phyloP scores from a whole-genome alignment of 169 alveolate species.

The Perkinsus olseni region DNA sequence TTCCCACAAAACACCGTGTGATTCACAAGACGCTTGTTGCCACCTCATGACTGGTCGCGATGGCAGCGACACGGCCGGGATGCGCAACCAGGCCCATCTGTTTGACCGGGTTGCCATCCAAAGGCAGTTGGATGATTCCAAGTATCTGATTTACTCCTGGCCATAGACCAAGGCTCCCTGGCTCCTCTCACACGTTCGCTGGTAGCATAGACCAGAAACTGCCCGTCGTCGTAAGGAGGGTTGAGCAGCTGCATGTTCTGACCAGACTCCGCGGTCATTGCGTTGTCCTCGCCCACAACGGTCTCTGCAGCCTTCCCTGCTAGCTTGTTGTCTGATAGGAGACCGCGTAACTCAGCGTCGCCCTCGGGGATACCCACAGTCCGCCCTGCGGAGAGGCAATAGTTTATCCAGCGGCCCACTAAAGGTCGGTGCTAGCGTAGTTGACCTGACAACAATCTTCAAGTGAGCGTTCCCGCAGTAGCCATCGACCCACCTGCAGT shows the following conservation, averaged over 20 bases:
- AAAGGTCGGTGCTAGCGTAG: slow-evolving; percentile 72
- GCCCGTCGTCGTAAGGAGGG: not conserved
- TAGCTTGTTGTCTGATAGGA: not conserved
- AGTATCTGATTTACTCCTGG: slow-evolving; percentile 10
- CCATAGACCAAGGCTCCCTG: not conserved
- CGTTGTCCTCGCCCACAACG: no score
- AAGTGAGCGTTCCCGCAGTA: not conserved
- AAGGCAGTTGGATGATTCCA: slow-evolving; percentile 68
- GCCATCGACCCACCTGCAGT: slow-evolving; percentile 22
- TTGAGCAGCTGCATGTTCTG: no score
- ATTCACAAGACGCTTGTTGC: no score
- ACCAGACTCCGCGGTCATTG: no score
- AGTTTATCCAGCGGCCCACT: slow-evolving; percentile 62
- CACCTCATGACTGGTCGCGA: slow-evolving; percentile 24
- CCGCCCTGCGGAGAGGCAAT: not conserved
- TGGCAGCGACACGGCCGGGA: slow-evolving; percentile 60
- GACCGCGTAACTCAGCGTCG: not conserved
- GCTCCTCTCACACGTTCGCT: slow-evolving; percentile 44
- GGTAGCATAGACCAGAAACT: slow-evolving; percentile 57
- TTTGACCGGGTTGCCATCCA: slow-evolving; percentile 77
- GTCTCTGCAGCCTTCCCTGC: not conserved
- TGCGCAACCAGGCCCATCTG: slow-evolving; percentile 76
- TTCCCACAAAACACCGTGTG: no score
- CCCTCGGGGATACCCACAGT: not conserved
- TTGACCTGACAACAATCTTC: slow-evolving; percentile 9